phyloP scores from a whole-genome alignment of 169 alveolate genomes.

The Cryptosporidium parvum region DNA sequence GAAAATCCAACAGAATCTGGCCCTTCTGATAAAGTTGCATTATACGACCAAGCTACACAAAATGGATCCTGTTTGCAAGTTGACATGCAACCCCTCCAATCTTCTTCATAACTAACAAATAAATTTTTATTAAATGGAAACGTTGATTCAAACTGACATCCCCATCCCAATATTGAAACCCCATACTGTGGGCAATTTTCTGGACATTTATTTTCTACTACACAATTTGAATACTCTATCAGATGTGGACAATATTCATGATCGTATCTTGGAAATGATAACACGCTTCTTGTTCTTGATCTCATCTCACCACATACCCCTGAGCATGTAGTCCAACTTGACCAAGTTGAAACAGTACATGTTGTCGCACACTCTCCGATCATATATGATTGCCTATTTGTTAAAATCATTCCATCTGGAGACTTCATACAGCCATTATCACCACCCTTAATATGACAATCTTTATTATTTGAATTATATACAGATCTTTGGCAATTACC shows the following conservation, averaged over 20 bases:
- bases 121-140: constrained; percentile 37
- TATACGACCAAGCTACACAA: constrained; percentile 63
- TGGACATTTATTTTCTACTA: constrained; percentile 14
- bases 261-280: not conserved
- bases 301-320: constrained; percentile 78
- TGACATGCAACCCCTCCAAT: constrained; percentile 45
- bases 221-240: constrained; percentile 56
- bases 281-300: constrained; percentile 31
- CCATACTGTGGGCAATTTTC: constrained; percentile 71
- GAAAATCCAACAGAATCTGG: constrained; percentile 20
- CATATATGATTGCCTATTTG: constrained; percentile 5
- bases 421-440: constrained; percentile 8
- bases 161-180: constrained; percentile 70
- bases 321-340: constrained; percentile 78
- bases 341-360: constrained; percentile 73
- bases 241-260: constrained; percentile 54
- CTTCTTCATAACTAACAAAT: constrained; percentile 16
- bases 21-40: constrained; percentile 50
- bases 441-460: constrained; percentile 36
- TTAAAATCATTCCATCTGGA: not conserved
- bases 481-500: constrained; percentile 35
- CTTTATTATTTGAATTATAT: constrained; percentile 11
- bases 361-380: constrained; percentile 72
- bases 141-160: constrained; percentile 65
- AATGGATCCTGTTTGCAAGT: constrained; percentile 51